Percentiles rank a stretch among this genome's conserved stretches.
phyloP scores from a whole-genome alignment of 1,139 yeast genomes.

The Scheffersomyces quercinus region DNA sequence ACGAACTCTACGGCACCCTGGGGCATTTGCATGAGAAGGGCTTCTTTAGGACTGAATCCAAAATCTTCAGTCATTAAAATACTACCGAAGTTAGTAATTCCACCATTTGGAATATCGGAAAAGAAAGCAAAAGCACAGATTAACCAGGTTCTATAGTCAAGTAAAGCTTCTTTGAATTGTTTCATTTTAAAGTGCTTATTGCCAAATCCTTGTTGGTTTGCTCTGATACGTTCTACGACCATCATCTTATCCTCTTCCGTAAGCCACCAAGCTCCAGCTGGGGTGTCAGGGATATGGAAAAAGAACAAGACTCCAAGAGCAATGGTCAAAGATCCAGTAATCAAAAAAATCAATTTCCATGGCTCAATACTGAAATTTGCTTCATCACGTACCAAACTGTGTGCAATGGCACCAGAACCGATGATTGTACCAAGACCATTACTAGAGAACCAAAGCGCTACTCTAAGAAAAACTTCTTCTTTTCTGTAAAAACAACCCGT shows the following conservation, averaged over 20 bases:
- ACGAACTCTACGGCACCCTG: constrained; percentile 42
- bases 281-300: constrained; percentile 53
- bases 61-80: constrained; percentile 46
- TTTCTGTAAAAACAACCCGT: constrained; percentile 57
- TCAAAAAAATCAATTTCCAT: constrained; percentile 50
- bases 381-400: constrained; percentile 39
- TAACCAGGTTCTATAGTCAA: constrained; percentile 45
- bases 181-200: constrained; percentile 51
- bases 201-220: constrained; percentile 57
- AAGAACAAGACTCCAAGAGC: constrained; percentile 42
- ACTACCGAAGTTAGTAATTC: constrained; percentile 49
- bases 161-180: constrained; percentile 57
- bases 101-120: constrained; percentile 54
- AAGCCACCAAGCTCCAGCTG: constrained; percentile 51
- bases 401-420: constrained; percentile 54
- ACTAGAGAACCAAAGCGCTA: constrained; percentile 50
- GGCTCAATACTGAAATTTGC: constrained; percentile 32
- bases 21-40: constrained; percentile 36
- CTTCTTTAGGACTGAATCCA: constrained; percentile 40
- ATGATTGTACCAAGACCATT: constrained; percentile 53
- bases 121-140: constrained; percentile 39
- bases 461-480: constrained; percentile 50
- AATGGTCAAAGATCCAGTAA: constrained; percentile 50
- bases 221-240: constrained; percentile 35
- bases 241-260: constrained; percentile 42